Base-by-base conservation (phyloP, 768 basidiomycete genomes). In the Coprinopsis sp. region DNA sequence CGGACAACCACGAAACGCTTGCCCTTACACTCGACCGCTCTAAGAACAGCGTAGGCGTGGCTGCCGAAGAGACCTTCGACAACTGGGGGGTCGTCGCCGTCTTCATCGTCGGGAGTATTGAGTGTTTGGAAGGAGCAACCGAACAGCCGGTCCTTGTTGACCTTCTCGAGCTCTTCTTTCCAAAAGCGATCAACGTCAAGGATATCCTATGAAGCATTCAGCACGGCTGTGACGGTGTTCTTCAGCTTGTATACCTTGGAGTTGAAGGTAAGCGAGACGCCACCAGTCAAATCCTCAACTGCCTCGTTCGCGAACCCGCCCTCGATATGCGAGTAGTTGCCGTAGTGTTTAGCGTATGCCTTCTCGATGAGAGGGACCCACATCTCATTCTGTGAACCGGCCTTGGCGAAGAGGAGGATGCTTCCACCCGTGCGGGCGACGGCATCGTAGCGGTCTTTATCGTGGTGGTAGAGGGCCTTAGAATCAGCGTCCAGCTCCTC, bases 311-410 rank as follows among this genome's bases (percentile, higher is more conserved):
- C 61, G 18, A 59, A 46, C 4, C 77, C 78, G 18, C 68, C 67
- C 22, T 54, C 48, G 28, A 79, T 52, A 1, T 70, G 64, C 0
- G 66, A 63, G 56, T 76, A 79, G 47, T 73, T 72, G 2, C 71
- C 78, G 50, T 81, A 76, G 2, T 78, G 55, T 52, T 81, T 81
- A 0, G 78, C 79, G 44, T 73, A 81, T 3, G 78, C 78, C 53
- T 81, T 81, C 55, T 80, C 79, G 19, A 79, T 64, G 1, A 81
- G 57, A 2, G 78, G 72, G 1, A 79, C 74, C 78, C 78, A 80
- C 0, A 76, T 78, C 46, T 80, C 78, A 27, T 72, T 71, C 8
- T 72, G 65, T 4, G 68, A 66, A 3, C 64, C 68, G 4, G 72
- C 74, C 40, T 63, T 66, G 5, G 78, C 74, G 59, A 79, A 81